Evolutionary conservation across 2,329 filamentous ascomycete species (phyloP).

Genomic region (Lachnellula arida): DNA sequence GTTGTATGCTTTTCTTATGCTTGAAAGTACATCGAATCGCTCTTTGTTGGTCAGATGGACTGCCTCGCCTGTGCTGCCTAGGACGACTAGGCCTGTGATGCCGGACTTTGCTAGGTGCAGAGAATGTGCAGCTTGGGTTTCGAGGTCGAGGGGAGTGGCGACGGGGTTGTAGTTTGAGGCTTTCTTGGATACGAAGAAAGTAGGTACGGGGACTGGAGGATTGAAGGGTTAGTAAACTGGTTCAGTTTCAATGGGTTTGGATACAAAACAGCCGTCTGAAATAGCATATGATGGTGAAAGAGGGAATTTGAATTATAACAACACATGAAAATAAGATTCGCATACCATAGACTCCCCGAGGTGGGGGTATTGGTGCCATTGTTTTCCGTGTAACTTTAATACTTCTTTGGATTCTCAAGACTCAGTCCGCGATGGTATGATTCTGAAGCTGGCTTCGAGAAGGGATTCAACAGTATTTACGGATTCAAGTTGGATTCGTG

Average conservation of each 20-base stretch:
- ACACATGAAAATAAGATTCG: background rate
- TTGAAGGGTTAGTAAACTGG: slow-evolving; percentile 1
- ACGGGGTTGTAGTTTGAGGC: slow-evolving; percentile 24
- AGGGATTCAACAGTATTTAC: background rate
- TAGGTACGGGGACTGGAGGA: slow-evolving; percentile 51
- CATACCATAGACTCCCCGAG: background rate
- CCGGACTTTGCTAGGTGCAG: slow-evolving; percentile 56
- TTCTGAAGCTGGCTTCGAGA: background rate
- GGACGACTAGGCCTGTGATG: slow-evolving; percentile 55
- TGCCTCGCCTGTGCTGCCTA: slow-evolving; percentile 60
- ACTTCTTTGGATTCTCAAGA: background rate
- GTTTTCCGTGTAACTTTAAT: background rate
- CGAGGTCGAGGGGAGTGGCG: slow-evolving; percentile 44
- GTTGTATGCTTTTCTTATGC: slow-evolving; percentile 49
- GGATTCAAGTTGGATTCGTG: background rate
- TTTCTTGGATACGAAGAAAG: slow-evolving; percentile 47
- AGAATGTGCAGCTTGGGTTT: slow-evolving; percentile 53
- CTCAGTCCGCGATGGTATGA: background rate
- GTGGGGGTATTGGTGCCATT: background rate
- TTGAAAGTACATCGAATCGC: slow-evolving; percentile 49
- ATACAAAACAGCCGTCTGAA: no score
- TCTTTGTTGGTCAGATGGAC: slow-evolving; percentile 55
- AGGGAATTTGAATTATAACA: background rate
- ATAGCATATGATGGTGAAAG: background rate
- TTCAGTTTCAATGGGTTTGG: background rate